Conservation (phyloP, 805 yeast genomes). For the Metschnikowia sp. region DNA sequence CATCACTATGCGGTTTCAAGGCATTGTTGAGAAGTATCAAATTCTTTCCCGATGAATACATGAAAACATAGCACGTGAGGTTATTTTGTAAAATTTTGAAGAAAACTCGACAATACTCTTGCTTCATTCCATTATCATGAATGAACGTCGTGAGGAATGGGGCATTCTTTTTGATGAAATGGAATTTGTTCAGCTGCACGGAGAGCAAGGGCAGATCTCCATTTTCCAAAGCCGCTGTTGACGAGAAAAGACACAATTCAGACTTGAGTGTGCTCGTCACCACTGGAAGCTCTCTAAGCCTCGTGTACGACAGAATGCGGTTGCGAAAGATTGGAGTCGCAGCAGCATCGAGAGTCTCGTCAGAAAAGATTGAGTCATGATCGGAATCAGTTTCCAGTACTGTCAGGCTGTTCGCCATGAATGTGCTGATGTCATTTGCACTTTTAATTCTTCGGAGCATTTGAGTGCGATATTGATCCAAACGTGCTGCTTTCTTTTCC, state of each 20-base stretch:
- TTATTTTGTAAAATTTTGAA: conserved; percentile 27
- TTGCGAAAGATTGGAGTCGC: conserved; percentile 11
- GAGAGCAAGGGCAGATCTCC: conserved; percentile 12
- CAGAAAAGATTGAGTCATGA: conserved; percentile 10
- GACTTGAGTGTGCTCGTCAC: conserved; percentile 12
- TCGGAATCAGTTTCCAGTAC: conserved; percentile 3
- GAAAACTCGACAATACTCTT: conserved; percentile 28
- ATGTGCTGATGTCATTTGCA: conserved; percentile 13
- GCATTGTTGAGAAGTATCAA: conserved; percentile 27
- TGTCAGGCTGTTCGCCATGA: conserved; percentile 1
- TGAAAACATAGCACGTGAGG: conserved; percentile 27
- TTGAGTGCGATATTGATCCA: neutral
- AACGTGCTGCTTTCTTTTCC: neutral
- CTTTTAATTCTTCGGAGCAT: conserved; percentile 12
- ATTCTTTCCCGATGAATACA: conserved; percentile 19
- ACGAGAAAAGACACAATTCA: conserved; percentile 12
- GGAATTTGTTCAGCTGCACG: conserved; percentile 16
- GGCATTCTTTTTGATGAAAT: conserved; percentile 25
- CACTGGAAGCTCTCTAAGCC: conserved; percentile 16
- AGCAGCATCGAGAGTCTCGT: conserved; percentile 15
- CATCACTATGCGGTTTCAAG: conserved; percentile 28
- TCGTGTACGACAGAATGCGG: conserved; percentile 12
- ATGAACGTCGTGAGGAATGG: conserved; percentile 26
- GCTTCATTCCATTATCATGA: conserved; percentile 14
- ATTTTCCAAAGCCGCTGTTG: conserved; percentile 8